These are phyloP conservation scores for Polytrichum formosum DNA, from an alignment of 225 moss, liverwort and hornwort species.

Conservation along the genomic window DNA sequence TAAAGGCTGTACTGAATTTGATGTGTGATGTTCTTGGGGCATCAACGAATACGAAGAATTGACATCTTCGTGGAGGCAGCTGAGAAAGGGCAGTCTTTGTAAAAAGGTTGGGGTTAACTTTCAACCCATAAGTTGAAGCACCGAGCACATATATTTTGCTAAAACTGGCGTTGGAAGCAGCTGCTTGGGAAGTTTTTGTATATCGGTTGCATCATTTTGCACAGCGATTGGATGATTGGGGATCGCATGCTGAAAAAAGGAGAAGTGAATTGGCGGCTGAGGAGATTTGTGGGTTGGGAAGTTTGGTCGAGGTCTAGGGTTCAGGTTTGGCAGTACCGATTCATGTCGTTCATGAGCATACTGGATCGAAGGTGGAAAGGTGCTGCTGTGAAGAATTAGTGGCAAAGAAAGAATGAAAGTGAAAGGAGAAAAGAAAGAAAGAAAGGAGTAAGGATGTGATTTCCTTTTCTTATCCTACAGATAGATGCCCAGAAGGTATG, in stretches of 20 bases:
- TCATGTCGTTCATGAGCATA: constrained; percentile 11
- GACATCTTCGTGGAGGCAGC: not conserved
- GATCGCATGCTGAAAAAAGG: constrained; percentile 5
- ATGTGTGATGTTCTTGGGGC: no score
- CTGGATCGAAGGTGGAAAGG: constrained; percentile 12
- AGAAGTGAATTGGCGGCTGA: constrained; percentile 7
- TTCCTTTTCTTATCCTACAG: not conserved
- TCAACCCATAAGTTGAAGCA: no score
- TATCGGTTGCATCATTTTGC: not conserved
- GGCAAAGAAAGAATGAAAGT: not conserved
- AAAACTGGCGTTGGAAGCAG: not conserved
- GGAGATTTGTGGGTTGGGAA: not conserved
- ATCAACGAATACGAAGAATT: no score
- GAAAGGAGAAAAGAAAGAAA: not conserved
- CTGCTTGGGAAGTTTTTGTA: not conserved
- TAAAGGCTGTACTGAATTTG: no score
- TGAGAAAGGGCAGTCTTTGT: not conserved
- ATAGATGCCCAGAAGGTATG: constrained; percentile 2
- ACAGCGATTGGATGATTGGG: constrained; percentile 4
- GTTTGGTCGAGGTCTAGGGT: constrained; percentile 15
- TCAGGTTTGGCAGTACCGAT: constrained; percentile 12
- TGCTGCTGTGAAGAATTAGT: not conserved
- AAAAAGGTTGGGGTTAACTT: no score
- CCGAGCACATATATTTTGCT: no score
- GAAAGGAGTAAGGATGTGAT: no score